phyloP scores from a whole-genome alignment of 495 filamentous ascomycete genomes.

The Lepraria neglecta region DNA sequence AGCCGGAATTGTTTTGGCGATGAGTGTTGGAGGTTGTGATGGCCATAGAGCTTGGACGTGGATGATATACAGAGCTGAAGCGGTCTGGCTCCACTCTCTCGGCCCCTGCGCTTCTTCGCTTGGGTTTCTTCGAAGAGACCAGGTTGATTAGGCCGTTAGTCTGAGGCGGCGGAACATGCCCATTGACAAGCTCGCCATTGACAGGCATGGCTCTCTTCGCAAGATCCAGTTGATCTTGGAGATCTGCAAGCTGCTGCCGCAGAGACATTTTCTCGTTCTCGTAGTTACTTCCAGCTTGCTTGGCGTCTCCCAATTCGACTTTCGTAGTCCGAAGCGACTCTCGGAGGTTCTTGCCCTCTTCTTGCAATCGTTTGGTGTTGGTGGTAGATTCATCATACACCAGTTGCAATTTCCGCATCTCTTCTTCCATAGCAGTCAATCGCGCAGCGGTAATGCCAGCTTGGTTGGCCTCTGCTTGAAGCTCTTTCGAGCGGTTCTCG shows the following conservation, averaged over 20 bases:
- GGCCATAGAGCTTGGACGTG: conserved; percentile 91
- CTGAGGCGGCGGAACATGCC: conserved; percentile 47
- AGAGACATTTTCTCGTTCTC: conserved; percentile 80
- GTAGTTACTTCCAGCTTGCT: conserved; percentile 58
- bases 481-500: conserved; percentile 82
- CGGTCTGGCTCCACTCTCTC: conserved; percentile 76
- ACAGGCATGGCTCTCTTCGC: conserved; percentile 62
- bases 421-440: conserved; percentile 80
- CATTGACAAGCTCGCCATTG: conserved; percentile 68
- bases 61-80: conserved; percentile 87
- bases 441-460: conserved; percentile 90
- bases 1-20: conserved; percentile 59
- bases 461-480: conserved; percentile 95
- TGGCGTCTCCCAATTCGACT: conserved; percentile 69
- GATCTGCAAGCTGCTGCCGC: conserved; percentile 76
- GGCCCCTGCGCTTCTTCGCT: conserved; percentile 88
- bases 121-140: conserved; percentile 94
- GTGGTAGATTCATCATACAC: conserved; percentile 78
- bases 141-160: conserved; percentile 85
- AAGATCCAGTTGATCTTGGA: conserved; percentile 88
- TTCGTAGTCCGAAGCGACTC: conserved; percentile 70
- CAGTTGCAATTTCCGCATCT: conserved; percentile 85
- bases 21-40: conserved; percentile 56
- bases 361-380: conserved; percentile 87
- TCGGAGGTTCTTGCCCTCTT: conserved; percentile 76